Evolutionary conservation across 2,329 filamentous ascomycete species (phyloP), one percentile per base, ranked within the genome.

Genomic region (Phialemonium atrogriseum): DNA sequence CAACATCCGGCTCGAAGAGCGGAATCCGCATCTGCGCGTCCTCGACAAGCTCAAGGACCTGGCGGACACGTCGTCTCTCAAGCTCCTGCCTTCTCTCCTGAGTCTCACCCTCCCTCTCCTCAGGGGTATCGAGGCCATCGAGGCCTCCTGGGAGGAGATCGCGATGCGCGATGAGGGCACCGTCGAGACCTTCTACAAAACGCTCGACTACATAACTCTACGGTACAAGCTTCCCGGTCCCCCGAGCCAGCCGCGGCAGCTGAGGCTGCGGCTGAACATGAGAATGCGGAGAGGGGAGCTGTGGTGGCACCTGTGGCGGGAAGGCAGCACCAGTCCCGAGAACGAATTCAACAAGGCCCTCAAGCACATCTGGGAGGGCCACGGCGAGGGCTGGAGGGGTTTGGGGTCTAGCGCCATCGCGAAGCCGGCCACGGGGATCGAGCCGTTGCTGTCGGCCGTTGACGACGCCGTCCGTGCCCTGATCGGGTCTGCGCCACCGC

Each of bases 11-110:
- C 61, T 89, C 13, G 67, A 78, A 24, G 58, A 60, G 10, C 65
- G 63, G 10, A 85, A 83, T 44, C 82, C 83, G 3, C 82, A 87
- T 46, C 59, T 79, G 26, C 70, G 77, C 12, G 66, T 82, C 10
- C 56, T 68, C 13, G 73, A 78, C 41, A 59, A 72, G 26, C 61
- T 86, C 37, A 67, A 66, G 32, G 61, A 58, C 4, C 58, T 78
- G 7, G 67, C 78, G 37, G 80, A 80, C 47, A 50, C 64, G 23
- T 60, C 51, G 32, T 68, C 50, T 45, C 84, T 61, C 48, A 67
- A 55, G 45, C 67, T 45, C 44, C 70, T 64, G 54, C 76, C 62
- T 45, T 58, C 54, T 37, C 77, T 61, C 48, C 58, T 84, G 17
- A 66, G 69, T 2, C 52, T 66, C 13, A 79, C 82, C 6, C 64